Percentiles rank a stretch among this genome's conserved stretches.
These are phyloP conservation scores for Entophlyctis luteolus DNA, from an alignment of 192 early-diverging fungal species.

Conservation along the genomic window DNA sequence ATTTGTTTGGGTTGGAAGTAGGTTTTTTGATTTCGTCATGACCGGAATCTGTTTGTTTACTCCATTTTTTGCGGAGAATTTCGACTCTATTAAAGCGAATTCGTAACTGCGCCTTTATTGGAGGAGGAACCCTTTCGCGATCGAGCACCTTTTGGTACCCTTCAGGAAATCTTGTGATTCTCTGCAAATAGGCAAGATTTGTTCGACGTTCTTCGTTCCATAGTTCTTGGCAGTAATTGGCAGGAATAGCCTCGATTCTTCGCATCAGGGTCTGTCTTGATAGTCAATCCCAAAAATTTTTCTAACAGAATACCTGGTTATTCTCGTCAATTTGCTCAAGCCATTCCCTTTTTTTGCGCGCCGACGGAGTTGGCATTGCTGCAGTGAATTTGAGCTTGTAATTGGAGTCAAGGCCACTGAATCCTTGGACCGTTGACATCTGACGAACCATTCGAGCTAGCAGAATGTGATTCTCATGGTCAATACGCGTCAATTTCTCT, in stretches of 20 bases:
- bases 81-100: slow-evolving; percentile 17
- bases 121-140: slow-evolving; percentile 29
- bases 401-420: slow-evolving; percentile 33
- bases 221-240: slow-evolving; percentile 37
- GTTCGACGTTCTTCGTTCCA: slow-evolving; percentile 45
- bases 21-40: slow-evolving; percentile 13
- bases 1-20: neutral
- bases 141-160: slow-evolving; percentile 32
- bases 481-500: slow-evolving; percentile 38
- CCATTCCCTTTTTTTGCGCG: slow-evolving; percentile 22
- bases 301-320: slow-evolving; percentile 35
- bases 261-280: slow-evolving; percentile 30
- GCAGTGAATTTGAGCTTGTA: slow-evolving; percentile 21
- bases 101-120: slow-evolving; percentile 14
- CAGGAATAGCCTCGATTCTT: slow-evolving; percentile 30
- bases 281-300: neutral
- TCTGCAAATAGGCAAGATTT: slow-evolving; percentile 39
- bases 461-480: slow-evolving; percentile 43
- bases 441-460: slow-evolving; percentile 47
- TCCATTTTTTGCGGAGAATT: slow-evolving; percentile 16
- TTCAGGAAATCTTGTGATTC: slow-evolving; percentile 42
- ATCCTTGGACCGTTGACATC: slow-evolving; percentile 28
- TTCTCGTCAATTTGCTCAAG: slow-evolving; percentile 36
- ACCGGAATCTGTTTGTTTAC: neutral
- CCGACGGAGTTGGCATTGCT: slow-evolving; percentile 30